phyloP scores from a whole-genome alignment of 352 stramenopile genomes.

The Thalassiosira hispida region DNA sequence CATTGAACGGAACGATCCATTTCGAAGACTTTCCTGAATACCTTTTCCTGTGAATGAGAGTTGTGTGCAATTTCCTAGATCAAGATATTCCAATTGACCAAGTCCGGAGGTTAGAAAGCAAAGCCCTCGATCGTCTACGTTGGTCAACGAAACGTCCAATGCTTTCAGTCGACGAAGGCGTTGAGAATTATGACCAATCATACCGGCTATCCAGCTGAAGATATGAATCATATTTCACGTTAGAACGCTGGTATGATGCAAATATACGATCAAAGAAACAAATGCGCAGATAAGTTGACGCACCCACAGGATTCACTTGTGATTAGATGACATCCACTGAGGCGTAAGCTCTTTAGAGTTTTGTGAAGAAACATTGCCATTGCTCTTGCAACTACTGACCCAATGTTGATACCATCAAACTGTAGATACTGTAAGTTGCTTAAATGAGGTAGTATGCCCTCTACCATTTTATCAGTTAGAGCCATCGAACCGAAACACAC shows the following conservation, averaged over 20 bases:
- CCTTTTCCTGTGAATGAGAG: constrained; percentile 5
- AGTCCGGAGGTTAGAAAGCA: constrained; percentile 20
- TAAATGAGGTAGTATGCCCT: constrained; percentile 10
- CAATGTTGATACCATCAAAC: constrained; percentile 8
- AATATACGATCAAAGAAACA: neutral
- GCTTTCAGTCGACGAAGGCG: constrained; percentile 7
- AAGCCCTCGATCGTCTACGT: constrained; percentile 19
- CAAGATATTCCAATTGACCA: constrained; percentile 13
- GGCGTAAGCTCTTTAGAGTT: constrained; percentile 15
- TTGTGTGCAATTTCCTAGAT: constrained; percentile 3
- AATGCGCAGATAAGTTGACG: neutral
- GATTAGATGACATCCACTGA: constrained; percentile 18
- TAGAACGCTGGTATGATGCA: too few species aligned
- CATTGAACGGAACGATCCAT: constrained; percentile 18
- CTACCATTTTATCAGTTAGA: constrained; percentile 12
- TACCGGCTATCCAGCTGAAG: constrained; percentile 25
- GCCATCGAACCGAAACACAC: neutral
- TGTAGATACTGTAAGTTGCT: constrained; percentile 1
- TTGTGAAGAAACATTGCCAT: constrained; percentile 9
- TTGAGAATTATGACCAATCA: constrained; percentile 25
- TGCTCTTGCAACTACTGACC: neutral
- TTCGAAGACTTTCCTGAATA: neutral
- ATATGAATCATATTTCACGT: too few species aligned
- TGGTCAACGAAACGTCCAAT: constrained; percentile 21
- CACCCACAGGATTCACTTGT: constrained; percentile 21